These are phyloP conservation scores for Podosphaera aphanis DNA, from an alignment of 2,329 filamentous ascomycete genomes.

Conservation along the genomic window DNA sequence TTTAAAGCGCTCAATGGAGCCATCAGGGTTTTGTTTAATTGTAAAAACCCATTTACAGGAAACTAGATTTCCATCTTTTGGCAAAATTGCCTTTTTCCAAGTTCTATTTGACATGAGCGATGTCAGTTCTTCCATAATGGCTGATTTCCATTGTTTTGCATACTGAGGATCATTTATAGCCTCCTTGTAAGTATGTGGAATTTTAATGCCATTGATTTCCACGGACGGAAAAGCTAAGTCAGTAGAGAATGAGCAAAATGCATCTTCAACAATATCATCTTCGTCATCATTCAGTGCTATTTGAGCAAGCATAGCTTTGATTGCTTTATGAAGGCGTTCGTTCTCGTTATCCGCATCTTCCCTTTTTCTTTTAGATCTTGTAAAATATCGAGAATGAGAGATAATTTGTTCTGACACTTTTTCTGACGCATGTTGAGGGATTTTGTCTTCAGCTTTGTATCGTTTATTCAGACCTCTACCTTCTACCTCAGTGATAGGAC, in stretches of 20 bases:
- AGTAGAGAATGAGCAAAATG: background rate
- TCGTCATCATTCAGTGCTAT: background rate
- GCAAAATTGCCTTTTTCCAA: background rate
- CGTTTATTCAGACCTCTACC: too few relatives aligned
- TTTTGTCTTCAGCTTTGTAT: too few relatives aligned
- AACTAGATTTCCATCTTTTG: background rate
- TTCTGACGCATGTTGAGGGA: too few relatives aligned
- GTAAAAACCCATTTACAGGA: background rate
- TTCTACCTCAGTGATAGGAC: too few relatives aligned
- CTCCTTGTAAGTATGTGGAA: background rate
- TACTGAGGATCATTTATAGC: background rate
- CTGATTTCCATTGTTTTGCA: background rate
- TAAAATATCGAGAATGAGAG: background rate
- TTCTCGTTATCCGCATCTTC: background rate
- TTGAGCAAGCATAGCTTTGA: background rate
- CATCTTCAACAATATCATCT: background rate
- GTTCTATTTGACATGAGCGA: background rate
- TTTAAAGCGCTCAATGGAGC: background rate
- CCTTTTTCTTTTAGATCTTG: background rate
- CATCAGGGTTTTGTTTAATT: background rate
- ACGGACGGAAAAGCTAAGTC: background rate
- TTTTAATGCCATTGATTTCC: background rate
- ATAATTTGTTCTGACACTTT: too few relatives aligned
- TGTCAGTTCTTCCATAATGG: background rate
- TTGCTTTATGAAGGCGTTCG: background rate